Evolutionary conservation across 1,284 basidiomycete genomes (phyloP).

Genomic region (Irpex sp.): DNA sequence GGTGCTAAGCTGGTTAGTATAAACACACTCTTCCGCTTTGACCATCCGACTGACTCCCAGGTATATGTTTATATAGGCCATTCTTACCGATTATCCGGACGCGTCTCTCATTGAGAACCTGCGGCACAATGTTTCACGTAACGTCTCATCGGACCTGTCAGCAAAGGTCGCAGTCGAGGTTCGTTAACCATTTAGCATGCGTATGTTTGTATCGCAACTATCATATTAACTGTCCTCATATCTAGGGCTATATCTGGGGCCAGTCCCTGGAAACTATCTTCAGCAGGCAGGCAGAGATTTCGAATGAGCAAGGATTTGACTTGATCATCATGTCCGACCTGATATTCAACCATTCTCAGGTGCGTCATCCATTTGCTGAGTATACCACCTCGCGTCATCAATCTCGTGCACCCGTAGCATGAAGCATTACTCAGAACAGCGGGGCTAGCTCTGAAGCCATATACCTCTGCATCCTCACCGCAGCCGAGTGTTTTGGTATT

Average conservation of each 20-base stretch:
- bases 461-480: constrained; percentile 9
- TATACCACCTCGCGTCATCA: background rate
- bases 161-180: constrained; percentile 49
- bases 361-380: constrained; percentile 23
- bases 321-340: constrained; percentile 90
- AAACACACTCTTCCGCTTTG: background rate
- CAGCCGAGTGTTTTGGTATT: constrained; percentile 78
- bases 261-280: constrained; percentile 45
- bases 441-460: constrained; percentile 37
- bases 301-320: constrained; percentile 50
- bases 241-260: constrained; percentile 91
- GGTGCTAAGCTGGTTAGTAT: constrained; percentile 55
- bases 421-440: constrained; percentile 80
- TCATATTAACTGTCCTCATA: background rate
- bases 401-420: constrained; percentile 49
- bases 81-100: constrained; percentile 92
- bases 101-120: constrained; percentile 77
- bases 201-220: background rate
- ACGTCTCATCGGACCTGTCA: constrained; percentile 37
- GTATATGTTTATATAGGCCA: constrained; percentile 53
- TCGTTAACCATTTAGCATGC: constrained; percentile 10
- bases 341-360: constrained; percentile 86
- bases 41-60: background rate
- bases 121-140: constrained; percentile 61
- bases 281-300: constrained; percentile 24